Conservation (phyloP, 495 filamentous ascomycete species). For the Lentithecium fluviatile region DNA sequence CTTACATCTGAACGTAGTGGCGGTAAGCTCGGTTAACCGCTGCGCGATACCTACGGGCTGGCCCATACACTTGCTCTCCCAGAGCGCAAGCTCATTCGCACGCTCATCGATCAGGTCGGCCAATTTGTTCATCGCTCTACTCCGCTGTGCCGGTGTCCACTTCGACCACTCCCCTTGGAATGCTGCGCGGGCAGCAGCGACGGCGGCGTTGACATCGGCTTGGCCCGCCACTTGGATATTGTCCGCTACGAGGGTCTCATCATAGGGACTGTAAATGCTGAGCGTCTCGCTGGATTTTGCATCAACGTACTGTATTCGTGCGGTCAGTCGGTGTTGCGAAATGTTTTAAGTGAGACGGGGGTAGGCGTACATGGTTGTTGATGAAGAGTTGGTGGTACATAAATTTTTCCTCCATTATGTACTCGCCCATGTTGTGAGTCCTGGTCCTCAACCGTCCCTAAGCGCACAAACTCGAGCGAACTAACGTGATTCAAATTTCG, state of each 20-base stretch:
- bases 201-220: conserved; percentile 36
- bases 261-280: conserved; percentile 30
- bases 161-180: conserved; percentile 34
- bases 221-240: conserved; percentile 34
- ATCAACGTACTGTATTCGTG: conserved; percentile 28
- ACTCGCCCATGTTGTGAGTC: no score
- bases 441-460: no score
- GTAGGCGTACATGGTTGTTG: conserved; percentile 38
- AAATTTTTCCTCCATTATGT: no score
- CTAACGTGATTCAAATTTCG: no score
- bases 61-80: conserved; percentile 30
- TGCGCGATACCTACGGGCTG: conserved; percentile 17
- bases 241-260: conserved; percentile 32
- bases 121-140: conserved; percentile 31
- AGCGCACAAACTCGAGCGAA: no score
- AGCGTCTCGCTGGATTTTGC: conserved; percentile 32
- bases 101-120: conserved; percentile 32
- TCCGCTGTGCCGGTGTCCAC: conserved; percentile 13
- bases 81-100: conserved; percentile 23
- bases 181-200: conserved; percentile 31
- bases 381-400: conserved; percentile 36
- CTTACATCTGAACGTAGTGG: conserved; percentile 24
- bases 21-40: conserved; percentile 4
- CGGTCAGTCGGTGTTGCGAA: neutral
- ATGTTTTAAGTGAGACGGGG: neutral